A percentile compares a stretch with the other conserved stretches of the same genome.
phyloP scores from a whole-genome alignment of 2,329 filamentous ascomycete genomes.

The Helotiales sp. region DNA sequence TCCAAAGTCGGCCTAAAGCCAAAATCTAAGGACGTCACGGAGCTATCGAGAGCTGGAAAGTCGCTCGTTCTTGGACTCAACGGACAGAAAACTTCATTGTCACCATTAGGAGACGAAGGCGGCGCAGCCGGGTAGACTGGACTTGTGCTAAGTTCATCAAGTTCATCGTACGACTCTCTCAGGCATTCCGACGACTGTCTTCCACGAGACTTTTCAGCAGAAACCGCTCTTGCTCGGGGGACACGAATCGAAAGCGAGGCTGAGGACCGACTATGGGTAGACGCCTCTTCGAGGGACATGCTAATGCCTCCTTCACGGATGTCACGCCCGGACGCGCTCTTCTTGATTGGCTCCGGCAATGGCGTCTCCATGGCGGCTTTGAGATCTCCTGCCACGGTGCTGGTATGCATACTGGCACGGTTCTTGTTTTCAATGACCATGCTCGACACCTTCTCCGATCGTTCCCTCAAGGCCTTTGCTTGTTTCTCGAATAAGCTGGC shows the following conservation, averaged over 20 bases:
- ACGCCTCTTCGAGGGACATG: too few relatives aligned
- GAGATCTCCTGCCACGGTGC: too few relatives aligned
- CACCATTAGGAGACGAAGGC: neutral
- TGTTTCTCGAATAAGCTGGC: neutral
- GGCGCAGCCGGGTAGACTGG: neutral
- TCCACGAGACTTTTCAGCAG: neutral
- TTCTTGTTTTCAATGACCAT: neutral
- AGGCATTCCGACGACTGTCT: neutral
- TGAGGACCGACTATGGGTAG: too few relatives aligned
- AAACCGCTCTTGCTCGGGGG: too few relatives aligned
- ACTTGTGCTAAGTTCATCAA: neutral
- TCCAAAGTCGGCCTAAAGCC: slow-evolving; percentile 6
- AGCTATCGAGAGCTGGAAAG: slow-evolving; percentile 12
- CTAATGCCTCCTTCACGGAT: too few relatives aligned
- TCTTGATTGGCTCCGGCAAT: too few relatives aligned
- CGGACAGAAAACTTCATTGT: neutral
- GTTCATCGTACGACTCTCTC: neutral
- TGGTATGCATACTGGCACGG: neutral
- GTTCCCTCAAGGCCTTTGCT: neutral
- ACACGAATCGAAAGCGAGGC: too few relatives aligned
- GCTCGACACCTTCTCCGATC: neutral
- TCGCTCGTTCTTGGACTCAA: neutral
- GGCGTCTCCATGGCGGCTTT: too few relatives aligned
- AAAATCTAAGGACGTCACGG: slow-evolving; percentile 10
- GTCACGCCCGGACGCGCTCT: too few relatives aligned